A percentile compares a stretch with the other conserved stretches of the same genome.
Conservation (phyloP, 164 flowering plant genomes). For the Vitis amurensis region DNA sequence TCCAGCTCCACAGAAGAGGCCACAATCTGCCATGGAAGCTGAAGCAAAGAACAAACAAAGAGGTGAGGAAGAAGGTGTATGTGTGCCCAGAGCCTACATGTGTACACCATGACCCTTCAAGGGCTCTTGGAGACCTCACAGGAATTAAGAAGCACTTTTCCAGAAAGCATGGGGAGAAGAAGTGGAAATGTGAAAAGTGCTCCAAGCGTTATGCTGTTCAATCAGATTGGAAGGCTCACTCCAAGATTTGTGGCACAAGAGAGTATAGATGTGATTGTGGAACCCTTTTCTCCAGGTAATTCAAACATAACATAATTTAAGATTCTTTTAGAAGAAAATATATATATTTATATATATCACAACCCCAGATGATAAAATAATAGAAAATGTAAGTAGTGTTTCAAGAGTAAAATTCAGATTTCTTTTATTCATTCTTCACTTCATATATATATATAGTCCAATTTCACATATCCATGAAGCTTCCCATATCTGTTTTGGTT, state of each 20-base stretch:
- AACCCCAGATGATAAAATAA: too few species aligned
- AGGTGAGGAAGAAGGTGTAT: constrained; percentile 28
- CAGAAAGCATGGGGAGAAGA: constrained; percentile 66
- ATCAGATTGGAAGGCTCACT: constrained; percentile 91
- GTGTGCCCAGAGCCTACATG: constrained; percentile 32
- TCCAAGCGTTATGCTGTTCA: constrained; percentile 62
- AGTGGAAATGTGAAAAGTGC: constrained; percentile 67
- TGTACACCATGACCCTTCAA: constrained; percentile 30
- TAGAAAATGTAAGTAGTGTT: too few species aligned
- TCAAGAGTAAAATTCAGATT: too few species aligned
- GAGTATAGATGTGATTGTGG: constrained; percentile 95
- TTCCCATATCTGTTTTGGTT: too few species aligned
- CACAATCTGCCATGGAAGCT: constrained; percentile 37
- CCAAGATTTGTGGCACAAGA: constrained; percentile 84
- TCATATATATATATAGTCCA: too few species aligned
- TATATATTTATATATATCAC: too few species aligned
- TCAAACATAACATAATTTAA: too few species aligned
- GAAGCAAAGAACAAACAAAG: constrained; percentile 22
- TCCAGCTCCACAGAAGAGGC: constrained; percentile 33
- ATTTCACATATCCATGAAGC: too few species aligned
- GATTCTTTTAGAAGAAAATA: too few species aligned
- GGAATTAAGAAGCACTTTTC: constrained; percentile 46
- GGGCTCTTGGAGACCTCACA: constrained; percentile 33
- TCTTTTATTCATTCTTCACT: too few species aligned
- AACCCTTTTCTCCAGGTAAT: constrained; percentile 83